Conservation (phyloP, 306 rosid genomes). For the Rosa lucieae region DNA sequence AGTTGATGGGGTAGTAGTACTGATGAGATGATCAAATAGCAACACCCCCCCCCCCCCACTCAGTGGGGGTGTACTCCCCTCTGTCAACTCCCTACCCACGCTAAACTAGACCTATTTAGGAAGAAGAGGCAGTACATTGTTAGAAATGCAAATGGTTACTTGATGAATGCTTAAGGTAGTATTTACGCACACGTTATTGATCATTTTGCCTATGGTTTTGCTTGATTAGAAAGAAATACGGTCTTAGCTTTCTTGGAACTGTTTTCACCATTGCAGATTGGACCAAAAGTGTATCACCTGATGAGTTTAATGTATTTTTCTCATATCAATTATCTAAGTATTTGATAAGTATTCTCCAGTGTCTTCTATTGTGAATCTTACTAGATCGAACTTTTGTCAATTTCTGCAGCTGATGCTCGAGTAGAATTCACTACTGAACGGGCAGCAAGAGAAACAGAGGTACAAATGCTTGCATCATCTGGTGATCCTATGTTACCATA, state of each 20-base stretch:
- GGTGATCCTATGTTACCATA: conserved; percentile 95
- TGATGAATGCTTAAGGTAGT: background rate
- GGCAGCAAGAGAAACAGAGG: conserved; percentile 63
- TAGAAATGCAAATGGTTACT: conserved; percentile 5
- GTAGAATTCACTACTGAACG: conserved; percentile 63
- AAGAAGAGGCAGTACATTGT: background rate
- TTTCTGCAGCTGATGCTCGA: conserved; percentile 73
- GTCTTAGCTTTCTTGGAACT: background rate
- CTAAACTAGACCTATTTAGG: background rate
- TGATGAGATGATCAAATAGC: background rate
- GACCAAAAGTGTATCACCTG: conserved; percentile 19
- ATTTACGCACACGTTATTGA: background rate
- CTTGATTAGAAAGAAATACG: background rate
- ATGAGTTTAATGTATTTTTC: conserved; percentile 2
- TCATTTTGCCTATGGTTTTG: background rate
- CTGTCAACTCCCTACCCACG: background rate
- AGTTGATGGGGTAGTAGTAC: background rate
- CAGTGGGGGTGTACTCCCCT: background rate
- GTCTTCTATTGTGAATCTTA: conserved; percentile 7
- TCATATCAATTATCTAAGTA: conserved; percentile 15
- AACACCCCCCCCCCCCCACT: background rate
- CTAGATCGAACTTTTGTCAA: conserved; percentile 20
- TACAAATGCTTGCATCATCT: conserved; percentile 67
- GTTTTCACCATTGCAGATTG: conserved; percentile 4
- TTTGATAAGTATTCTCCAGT: background rate